Evolutionary conservation across 2,329 filamentous ascomycete genomes (phyloP).

Genomic region (Ophiostoma sp.): DNA sequence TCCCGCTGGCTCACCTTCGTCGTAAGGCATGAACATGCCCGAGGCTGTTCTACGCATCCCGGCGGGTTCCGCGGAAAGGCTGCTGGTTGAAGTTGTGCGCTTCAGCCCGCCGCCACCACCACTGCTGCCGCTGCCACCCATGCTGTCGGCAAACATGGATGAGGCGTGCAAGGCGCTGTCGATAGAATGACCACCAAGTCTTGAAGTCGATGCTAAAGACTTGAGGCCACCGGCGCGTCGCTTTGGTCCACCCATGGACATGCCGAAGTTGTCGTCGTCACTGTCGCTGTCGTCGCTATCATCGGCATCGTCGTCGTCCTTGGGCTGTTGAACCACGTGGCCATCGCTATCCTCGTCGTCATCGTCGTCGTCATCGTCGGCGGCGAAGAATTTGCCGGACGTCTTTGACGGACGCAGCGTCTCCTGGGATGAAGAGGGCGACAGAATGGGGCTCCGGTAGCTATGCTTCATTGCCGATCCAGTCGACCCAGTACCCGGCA

Average conservation of each 20-base stretch:
- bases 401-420: constrained; percentile 72
- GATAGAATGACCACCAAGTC: constrained; percentile 7
- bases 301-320: constrained; percentile 30
- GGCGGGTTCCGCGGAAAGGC: constrained; percentile 52
- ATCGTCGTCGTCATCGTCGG: constrained; percentile 61
- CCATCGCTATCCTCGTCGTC: constrained; percentile 39
- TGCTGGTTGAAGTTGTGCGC: constrained; percentile 51
- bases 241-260: constrained; percentile 26
- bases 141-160: constrained; percentile 24
- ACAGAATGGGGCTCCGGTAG: constrained; percentile 54
- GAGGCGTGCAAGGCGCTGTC: constrained; percentile 15
- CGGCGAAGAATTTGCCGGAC: constrained; percentile 65
- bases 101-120: constrained; percentile 39
- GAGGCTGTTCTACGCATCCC: constrained; percentile 77
- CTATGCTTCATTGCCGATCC: constrained; percentile 65
- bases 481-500: constrained; percentile 51
- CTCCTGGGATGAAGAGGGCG: constrained; percentile 79
- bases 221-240: constrained; percentile 21
- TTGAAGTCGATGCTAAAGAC: constrained; percentile 27
- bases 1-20: constrained; percentile 65
- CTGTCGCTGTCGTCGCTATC: constrained; percentile 30
- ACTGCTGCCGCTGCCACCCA: background rate
- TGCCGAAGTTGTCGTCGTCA: constrained; percentile 27
- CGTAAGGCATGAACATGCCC: constrained; percentile 89
- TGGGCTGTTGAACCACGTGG: constrained; percentile 1